Base-by-base conservation (phyloP, 768 basidiomycete species). In the Pleurotus tuoliensis region DNA sequence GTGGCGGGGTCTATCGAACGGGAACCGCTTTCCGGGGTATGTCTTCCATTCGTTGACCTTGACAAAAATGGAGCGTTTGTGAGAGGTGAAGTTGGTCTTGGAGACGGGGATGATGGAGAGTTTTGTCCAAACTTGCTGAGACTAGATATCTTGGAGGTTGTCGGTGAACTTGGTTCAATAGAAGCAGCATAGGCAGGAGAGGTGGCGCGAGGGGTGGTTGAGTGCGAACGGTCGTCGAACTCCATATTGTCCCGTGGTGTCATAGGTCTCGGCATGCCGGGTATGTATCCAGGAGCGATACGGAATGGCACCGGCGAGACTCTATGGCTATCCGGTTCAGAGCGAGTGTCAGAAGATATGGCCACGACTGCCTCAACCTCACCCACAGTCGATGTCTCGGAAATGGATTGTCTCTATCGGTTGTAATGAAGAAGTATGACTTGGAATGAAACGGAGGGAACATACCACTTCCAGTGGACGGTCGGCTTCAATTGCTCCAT, bases 221-320 rank as follows among this genome's bases (percentile, higher is more conserved):
- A 88, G 57, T 83, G 86, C 7, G 84, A 84, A 44, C 80, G 73
- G 58, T 91, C 88, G 55, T 92, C 90, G 25, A 78, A 66, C 47
- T 92, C 92, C 30, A 80, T 73, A 5, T 52, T 63, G 60, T 90
- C 88, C 56, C 84, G 86, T n/a, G 92, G 92, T 5, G 92, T 93
- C 88, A 93, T 92, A 15, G 92, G 92, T 41, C 92, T 77, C 18
- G 89, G 88, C 92, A 94, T 94, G 9, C 92, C 92, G 20, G 92
- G 92, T 56, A 92, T 84, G 69, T 94, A 94, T 12, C 92, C 92
- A 55, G 92, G 44, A 82, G 81, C 46, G 82, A 75, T 24, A 86
- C 85, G 16, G 57, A 61, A 49, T 15, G 54, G 53, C 20, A 84
- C 73, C 43, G 87, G 87, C 2, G 85, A 87, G 48, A 81, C 69